A percentile compares a stretch with the other conserved stretches of the same genome.
Conservation (phyloP, 1,284 basidiomycete genomes). For the Schizopora paradoxa region DNA sequence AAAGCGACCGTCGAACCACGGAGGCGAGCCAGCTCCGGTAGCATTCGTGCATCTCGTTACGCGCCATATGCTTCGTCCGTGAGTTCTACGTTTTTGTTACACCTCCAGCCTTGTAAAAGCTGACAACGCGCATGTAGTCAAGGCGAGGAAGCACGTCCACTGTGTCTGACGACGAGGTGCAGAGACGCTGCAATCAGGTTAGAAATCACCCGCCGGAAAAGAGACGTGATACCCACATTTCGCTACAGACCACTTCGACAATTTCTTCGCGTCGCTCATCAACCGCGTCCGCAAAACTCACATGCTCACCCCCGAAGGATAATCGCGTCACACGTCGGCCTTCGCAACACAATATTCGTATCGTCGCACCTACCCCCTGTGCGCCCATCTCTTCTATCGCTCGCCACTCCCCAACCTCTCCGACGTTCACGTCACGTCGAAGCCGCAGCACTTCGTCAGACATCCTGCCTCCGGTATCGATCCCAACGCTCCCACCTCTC, state of each 20-base stretch:
- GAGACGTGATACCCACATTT: constrained; percentile 2
- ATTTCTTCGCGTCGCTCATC: constrained; percentile 15
- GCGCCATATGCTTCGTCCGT: constrained; percentile 16
- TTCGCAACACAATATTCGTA: constrained; percentile 6
- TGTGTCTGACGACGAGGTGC: constrained; percentile 17
- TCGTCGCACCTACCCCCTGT: constrained; percentile 30
- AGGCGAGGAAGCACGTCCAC: constrained; percentile 31
- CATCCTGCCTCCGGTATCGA: constrained; percentile 46
- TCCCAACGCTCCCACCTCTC: constrained; percentile 50
- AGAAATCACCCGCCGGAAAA: not conserved
- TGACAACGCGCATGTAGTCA: constrained; percentile 26
- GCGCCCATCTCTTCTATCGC: constrained; percentile 75
- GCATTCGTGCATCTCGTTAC: constrained; percentile 16
- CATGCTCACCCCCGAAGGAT: constrained; percentile 8
- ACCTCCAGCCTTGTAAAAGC: constrained; percentile 3
- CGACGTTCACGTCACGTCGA: constrained; percentile 46
- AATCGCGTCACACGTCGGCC: constrained; percentile 7
- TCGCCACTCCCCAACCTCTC: constrained; percentile 66
- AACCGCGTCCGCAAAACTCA: not conserved
- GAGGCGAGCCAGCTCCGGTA: constrained; percentile 16
- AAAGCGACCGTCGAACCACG: constrained; percentile 11
- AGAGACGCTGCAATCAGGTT: constrained; percentile 3
- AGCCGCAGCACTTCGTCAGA: constrained; percentile 26
- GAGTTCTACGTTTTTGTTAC: constrained; percentile 9
- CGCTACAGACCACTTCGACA: constrained; percentile 2